Percentiles rank a stretch among this genome's conserved stretches.
phyloP scores from a whole-genome alignment of 768 basidiomycete species.

The Mrakia frigida region DNA sequence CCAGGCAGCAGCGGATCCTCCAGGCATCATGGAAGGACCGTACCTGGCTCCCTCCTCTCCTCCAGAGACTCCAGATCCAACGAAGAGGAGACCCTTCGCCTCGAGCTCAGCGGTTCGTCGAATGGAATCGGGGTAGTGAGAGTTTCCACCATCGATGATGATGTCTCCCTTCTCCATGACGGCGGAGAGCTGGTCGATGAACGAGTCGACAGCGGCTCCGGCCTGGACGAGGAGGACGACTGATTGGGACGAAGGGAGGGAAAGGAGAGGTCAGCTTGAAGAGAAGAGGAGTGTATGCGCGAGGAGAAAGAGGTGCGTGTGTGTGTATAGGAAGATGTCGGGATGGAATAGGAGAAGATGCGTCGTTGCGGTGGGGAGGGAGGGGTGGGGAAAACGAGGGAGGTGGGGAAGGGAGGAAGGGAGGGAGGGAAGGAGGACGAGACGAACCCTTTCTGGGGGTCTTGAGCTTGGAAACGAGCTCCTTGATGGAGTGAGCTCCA shows the following conservation, averaged over 20 bases:
- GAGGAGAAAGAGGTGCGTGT: no score
- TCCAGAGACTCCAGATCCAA: constrained; percentile 97
- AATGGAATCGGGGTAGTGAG: constrained; percentile 96
- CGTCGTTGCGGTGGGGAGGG: not conserved
- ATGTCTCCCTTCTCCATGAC: constrained; percentile 93
- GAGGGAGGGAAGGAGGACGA: not conserved
- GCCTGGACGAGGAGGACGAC: constrained; percentile 93
- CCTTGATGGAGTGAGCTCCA: constrained; percentile 88
- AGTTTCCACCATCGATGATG: constrained; percentile 99
- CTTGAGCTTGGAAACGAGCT: constrained; percentile 88
- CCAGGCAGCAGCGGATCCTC: constrained; percentile 91
- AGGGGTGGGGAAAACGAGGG: not conserved
- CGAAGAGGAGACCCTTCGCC: constrained; percentile 88
- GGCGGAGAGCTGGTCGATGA: constrained; percentile 83
- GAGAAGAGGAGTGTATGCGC: not conserved
- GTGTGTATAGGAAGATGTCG: no score
- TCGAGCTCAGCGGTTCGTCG: constrained; percentile 91
- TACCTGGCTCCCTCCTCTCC: constrained; percentile 98
- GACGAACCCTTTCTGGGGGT: constrained; percentile 76
- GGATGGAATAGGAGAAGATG: no score
- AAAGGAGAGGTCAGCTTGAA: no score
- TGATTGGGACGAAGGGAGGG: not conserved
- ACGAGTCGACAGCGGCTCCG: constrained; percentile 89
- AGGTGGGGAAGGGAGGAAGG: not conserved
- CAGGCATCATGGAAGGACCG: constrained; percentile 98